Evolutionary conservation across 2,329 filamentous ascomycete species (phyloP), one percentile per base, ranked within the genome.

Genomic region (Biscogniauxia sp.): DNA sequence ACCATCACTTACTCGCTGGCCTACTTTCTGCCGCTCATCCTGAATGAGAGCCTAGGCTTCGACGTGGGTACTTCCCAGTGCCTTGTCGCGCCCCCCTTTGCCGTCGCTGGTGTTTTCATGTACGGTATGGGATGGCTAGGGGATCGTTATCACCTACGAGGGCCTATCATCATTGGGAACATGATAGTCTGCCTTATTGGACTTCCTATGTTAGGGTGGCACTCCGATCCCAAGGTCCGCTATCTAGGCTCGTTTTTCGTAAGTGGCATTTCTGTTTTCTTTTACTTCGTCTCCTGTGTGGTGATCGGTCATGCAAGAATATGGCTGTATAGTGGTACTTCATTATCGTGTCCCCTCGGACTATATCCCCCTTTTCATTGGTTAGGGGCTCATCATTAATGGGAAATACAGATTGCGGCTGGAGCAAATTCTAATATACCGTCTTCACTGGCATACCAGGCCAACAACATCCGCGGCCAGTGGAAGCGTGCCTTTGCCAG

Each of bases 401-500:
- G 15, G 4, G 17, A 45, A 6, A 5, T 45, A n/a, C 2, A 45
- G 54, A 83, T 86, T n/a, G 89, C 89, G 0, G 89, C 89, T 0
- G 91, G 90, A 7, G 87, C 88, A 64, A 93, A 93, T 74, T 84
- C 88, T 65, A 95, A 95, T 72, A 81, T 94, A 4, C 92, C 92
- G 0, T 81, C 86, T 1, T 80, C 86, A 53, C 86, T 96, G 79
- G 84, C 90, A 0, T 95, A 92, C 77, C 91, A 94, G 77, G 90
- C 91, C 51, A 95, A 94, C 77, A 96, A 96, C 75, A 89, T 96
- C 70, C 87, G 90, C 57, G 92, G 91, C 0, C 91, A 95, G 77
- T 96, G 91, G 91, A 96, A 94, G 78, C 86, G 92, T 54, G 91
- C 91, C 0, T 88, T 95, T 67, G 88, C 86, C 73, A 90, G 86